Evolutionary conservation across 768 basidiomycete species (phyloP).

Genomic region (Pleurotus sapidus): DNA sequence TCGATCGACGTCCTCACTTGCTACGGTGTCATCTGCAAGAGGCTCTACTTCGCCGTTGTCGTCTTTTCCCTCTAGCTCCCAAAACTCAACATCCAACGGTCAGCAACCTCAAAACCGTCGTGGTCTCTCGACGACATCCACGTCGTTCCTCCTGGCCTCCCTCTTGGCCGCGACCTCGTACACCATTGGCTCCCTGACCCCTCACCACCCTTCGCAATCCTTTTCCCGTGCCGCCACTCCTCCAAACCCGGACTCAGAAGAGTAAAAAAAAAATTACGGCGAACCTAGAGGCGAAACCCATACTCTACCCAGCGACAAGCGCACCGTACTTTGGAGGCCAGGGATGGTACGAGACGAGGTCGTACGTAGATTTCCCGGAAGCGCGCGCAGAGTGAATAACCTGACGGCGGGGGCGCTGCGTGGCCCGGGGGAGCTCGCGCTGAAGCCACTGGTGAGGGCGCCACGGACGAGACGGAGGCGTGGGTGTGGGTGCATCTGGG

Average conservation of each 20-base stretch:
- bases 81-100: no score
- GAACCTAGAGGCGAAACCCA: constrained; percentile 65
- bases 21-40: no score
- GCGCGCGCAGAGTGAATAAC: constrained; percentile 71
- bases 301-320: constrained; percentile 48
- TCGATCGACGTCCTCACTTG: no score
- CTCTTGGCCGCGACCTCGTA: constrained; percentile 38
- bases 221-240: constrained; percentile 76
- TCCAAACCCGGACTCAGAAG: constrained; percentile 48
- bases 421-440: constrained; percentile 83
- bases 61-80: no score
- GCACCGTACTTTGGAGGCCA: constrained; percentile 27
- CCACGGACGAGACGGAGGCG: constrained; percentile 73
- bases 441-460: constrained; percentile 74
- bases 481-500: constrained; percentile 79
- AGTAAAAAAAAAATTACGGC: constrained; percentile 54
- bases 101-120: no score
- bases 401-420: constrained; percentile 83
- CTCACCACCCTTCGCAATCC: constrained; percentile 57
- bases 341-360: constrained; percentile 73
- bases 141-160: constrained; percentile 20
- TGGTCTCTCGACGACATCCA: constrained; percentile 10
- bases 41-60: no score
- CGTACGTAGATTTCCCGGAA: constrained; percentile 70
- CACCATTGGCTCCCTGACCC: constrained; percentile 70